Base-by-base conservation (phyloP, 345 rosid genomes). In the Hevea brasiliensis region DNA sequence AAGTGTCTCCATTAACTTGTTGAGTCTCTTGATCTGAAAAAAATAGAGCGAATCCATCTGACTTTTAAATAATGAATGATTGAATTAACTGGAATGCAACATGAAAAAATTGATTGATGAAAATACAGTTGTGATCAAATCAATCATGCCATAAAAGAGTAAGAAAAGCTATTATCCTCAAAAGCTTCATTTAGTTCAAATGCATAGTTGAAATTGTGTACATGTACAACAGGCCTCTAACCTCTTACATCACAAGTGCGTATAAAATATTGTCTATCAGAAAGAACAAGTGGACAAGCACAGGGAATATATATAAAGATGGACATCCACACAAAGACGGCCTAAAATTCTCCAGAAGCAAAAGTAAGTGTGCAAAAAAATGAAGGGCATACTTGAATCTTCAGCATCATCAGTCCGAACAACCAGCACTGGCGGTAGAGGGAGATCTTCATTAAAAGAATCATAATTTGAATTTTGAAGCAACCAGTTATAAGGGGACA, bases 371-470 rank as follows among this genome's bases (percentile, higher is more conserved):
- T 17, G 24, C 5, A 54, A 65, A 23, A 17, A 6, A 65, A 20
- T 0, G n/a, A 13, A 20, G 63, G 15, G 56, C 92, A 72, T 89
- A 94, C 98, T 92, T 20, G 96, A 81, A 76, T 94, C 98, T 75
- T 94, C 98, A n/a, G 86, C 79, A 63, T 94, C 98, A 62, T 94
- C 99, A 50, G 84, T 82, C 50, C 87, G 87, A 67, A 85, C 91
- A 76, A 85, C 89, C 79, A 90, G 71, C 70, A 88, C 92, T 0
- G 92, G 91, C 8, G 98, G 99, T 63, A 92, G 75, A 20, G 89
- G 89, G 20, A 92, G 92, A 85, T 92, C 99, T 95, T 88, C 80
- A 20, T 55, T 3, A 74, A 53, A 67, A 74, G 62, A 51, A 61
- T 17, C 50, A 58, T 20, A 42, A 76, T 11, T 37, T 7, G 8